Base-by-base conservation (phyloP, 2,329 filamentous ascomycete genomes). In the Helotiales sp. region DNA sequence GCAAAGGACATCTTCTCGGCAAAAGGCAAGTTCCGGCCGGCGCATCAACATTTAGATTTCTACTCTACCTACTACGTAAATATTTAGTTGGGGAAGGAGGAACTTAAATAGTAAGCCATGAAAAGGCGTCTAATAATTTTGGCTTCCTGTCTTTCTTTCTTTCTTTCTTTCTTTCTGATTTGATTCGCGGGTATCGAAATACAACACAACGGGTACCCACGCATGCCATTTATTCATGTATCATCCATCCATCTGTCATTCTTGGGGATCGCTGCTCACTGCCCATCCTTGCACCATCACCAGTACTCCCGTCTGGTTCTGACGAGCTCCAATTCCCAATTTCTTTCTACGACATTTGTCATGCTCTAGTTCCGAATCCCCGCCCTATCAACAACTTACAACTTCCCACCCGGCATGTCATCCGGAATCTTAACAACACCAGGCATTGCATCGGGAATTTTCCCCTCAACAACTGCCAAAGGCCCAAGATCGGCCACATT, bases 391-490 rank as follows among this genome's bases (percentile, higher is more conserved):
- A 2, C 24, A 37, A n/a, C n/a, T 71, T 63, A 71, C 22, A 72
- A 65, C 45, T 70, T 71, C 11, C 54, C 70, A 7, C 72, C 71
- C 1, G 71, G 70, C 61, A 74, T 26, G 28, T 73, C 69, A 66
- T 74, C 71, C 8, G 65, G 58, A 22, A 72, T 65, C 17, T 63
- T 63, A 17, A 62, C 66, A 17, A 62, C 66, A 5, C 71, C 71
- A 8, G 74, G 73, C 70, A 73, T 70, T 30, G 70, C 34, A 6
- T 71, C 72, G 1, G 70, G 66, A 30, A 75, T 69, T 28, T 69
- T 73, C 11, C 75, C 76, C 32, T 77, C 76, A 1, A 76, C 68
- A 6, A 75, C 70, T 17, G 71, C 57, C 37, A 76, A 52, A 0
- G 76, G 64, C 7, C 75, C 76, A 2, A 76, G 65, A 69, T 77